Evolutionary conservation across 345 rosid genomes (phyloP).

Genomic region (Ailanthus altissimus): DNA sequence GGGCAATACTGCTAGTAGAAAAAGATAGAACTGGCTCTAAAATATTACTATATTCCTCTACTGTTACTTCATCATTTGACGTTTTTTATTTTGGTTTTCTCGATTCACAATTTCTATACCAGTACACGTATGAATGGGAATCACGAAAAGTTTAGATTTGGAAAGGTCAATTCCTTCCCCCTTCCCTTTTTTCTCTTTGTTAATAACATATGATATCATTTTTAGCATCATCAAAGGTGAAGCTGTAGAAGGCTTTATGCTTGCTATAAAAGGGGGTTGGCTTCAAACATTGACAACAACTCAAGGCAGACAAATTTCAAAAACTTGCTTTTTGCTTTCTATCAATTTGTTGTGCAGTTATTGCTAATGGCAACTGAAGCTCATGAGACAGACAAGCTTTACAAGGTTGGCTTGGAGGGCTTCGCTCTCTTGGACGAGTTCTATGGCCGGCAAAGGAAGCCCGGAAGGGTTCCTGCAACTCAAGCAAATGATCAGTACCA

Average conservation of each 20-base stretch:
- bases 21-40: too few relatives aligned
- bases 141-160: slow-evolving; percentile 1
- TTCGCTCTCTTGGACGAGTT: slow-evolving; percentile 19
- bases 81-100: too few relatives aligned
- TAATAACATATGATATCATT: not conserved
- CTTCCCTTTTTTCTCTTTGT: not conserved
- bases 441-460: not conserved
- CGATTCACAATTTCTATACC: too few relatives aligned
- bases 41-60: not conserved
- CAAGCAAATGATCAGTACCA: not conserved
- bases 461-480: not conserved
- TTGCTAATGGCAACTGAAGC: not conserved
- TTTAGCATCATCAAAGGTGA: not conserved
- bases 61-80: not conserved
- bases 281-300: not conserved
- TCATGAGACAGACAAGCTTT: slow-evolving; percentile 19
- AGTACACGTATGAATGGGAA: not conserved
- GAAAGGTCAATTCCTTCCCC: not conserved
- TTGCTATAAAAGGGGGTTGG: not conserved
- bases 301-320: not conserved
- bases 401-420: slow-evolving; percentile 21
- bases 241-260: not conserved
- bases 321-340: not conserved
- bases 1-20: not conserved
- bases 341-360: not conserved